A percentile compares a stretch with the other conserved stretches of the same genome.
Conservation (phyloP, 306 rosid species). For the Spatholobus suberectus region DNA sequence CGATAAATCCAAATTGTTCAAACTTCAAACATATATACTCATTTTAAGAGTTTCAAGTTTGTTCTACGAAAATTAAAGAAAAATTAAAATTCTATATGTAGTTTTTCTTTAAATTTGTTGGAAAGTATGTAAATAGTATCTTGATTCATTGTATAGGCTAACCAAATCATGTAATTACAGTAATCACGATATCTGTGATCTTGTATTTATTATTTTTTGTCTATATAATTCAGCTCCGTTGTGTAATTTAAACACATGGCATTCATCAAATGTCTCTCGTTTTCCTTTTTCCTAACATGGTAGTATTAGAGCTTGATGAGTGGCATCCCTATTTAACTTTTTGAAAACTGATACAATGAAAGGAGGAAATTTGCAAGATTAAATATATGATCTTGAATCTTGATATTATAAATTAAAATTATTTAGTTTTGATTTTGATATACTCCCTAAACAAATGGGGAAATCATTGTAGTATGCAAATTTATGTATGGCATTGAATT, state of each 20-base stretch:
- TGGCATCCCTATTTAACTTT: background rate
- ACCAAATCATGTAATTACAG: background rate
- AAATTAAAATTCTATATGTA: background rate
- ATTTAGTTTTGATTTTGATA: background rate
- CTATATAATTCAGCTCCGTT: background rate
- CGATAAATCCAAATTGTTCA: background rate
- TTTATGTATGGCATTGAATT: conserved; percentile 1
- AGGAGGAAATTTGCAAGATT: background rate
- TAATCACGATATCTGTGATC: background rate
- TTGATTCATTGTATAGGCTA: background rate
- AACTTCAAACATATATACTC: background rate
- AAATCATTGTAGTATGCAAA: background rate
- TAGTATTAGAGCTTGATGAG: background rate
- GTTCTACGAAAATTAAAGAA: background rate
- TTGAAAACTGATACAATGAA: background rate
- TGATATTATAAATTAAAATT: background rate
- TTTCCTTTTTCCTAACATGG: background rate
- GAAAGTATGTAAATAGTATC: background rate
- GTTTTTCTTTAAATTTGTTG: background rate
- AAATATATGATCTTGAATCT: background rate
- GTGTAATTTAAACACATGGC: background rate
- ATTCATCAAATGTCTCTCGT: background rate
- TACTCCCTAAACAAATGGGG: background rate
- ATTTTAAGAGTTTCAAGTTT: background rate
- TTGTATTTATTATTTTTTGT: background rate